Evolutionary conservation across 805 yeast genomes (phyloP).

Genomic region (Blastobotrys peoriensis): DNA sequence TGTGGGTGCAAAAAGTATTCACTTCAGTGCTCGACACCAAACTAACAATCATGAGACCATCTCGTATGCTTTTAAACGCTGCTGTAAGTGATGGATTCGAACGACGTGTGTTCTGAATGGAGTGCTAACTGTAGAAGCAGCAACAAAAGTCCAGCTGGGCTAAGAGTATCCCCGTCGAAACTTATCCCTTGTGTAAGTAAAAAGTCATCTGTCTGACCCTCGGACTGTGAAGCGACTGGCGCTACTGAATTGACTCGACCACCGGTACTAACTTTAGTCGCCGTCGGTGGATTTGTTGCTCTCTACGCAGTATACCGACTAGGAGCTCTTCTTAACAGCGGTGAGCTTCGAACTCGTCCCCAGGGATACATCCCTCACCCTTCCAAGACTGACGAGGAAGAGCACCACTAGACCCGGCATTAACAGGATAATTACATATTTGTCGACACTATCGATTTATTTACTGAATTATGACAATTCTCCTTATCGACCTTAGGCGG

Average conservation of each 20-base stretch:
- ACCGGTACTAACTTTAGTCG: conserved; percentile 13
- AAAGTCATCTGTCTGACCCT: conserved; percentile 1
- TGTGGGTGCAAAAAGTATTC: too few species aligned
- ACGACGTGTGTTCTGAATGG: not conserved
- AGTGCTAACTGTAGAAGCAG: conserved; percentile 6
- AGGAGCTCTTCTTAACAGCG: conserved; percentile 18
- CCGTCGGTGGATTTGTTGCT: conserved; percentile 24
- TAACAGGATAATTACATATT: not conserved
- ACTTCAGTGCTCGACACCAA: too few species aligned
- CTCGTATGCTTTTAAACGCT: conserved; percentile 20
- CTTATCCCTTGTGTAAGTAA: conserved; percentile 27
- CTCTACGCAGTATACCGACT: conserved; percentile 20
- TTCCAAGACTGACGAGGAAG: conserved; percentile 11
- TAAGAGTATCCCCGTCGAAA: conserved; percentile 25
- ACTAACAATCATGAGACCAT: conserved; percentile 21
- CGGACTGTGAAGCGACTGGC: not conserved
- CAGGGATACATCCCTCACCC: conserved; percentile 17
- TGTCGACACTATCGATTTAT: not conserved
- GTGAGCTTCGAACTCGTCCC: conserved; percentile 22
- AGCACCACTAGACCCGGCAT: conserved; percentile 7
- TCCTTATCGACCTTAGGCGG: not conserved
- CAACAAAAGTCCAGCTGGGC: not conserved
- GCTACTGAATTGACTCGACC: not conserved
- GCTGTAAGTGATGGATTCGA: conserved; percentile 17
- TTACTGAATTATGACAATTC: not conserved